Percentiles rank a stretch among this genome's conserved stretches.
phyloP scores from a whole-genome alignment of 495 filamentous ascomycete species.

The Amniculicola lignicola region DNA sequence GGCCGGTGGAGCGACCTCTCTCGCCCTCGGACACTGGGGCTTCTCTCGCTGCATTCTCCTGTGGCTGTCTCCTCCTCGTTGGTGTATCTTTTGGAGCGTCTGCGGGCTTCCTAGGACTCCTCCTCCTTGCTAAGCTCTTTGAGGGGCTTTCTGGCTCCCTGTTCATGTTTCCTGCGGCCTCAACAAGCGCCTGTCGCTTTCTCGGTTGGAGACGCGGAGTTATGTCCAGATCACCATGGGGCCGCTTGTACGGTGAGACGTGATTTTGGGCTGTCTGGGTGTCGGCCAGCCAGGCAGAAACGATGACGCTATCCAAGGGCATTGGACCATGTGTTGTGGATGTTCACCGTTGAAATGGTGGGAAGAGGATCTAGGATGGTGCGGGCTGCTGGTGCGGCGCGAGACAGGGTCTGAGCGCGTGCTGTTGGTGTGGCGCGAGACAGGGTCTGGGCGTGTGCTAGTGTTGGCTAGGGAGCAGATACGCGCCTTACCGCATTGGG shows the following conservation, averaged over 20 bases:
- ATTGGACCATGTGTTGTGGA: constrained; percentile 2
- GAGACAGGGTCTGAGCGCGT: too few species aligned
- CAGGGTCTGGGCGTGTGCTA: too few species aligned
- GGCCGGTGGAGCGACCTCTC: constrained; percentile 5
- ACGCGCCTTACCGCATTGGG: too few species aligned
- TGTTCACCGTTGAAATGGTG: constrained; percentile 1
- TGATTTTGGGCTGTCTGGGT: background rate
- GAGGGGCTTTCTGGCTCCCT: constrained; percentile 1
- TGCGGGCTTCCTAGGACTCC: constrained; percentile 3
- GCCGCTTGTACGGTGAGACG: background rate
- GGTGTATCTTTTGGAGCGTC: background rate
- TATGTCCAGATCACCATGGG: background rate
- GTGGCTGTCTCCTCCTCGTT: background rate
- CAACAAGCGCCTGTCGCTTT: constrained; percentile 9
- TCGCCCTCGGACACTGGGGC: constrained; percentile 1
- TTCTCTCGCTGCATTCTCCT: constrained; percentile 1
- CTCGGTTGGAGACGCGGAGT: background rate
- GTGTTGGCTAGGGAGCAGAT: too few species aligned
- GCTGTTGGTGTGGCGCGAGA: too few species aligned
- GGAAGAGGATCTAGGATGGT: too few species aligned
- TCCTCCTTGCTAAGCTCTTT: background rate
- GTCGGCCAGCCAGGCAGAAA: constrained; percentile 9
- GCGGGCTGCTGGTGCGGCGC: too few species aligned
- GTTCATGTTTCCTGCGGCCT: constrained; percentile 2
- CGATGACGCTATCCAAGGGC: constrained; percentile 10